These are phyloP conservation scores for peach (Prunus persica) DNA, from an alignment of 306 rosid species.

Conservation along the genomic window DNA sequence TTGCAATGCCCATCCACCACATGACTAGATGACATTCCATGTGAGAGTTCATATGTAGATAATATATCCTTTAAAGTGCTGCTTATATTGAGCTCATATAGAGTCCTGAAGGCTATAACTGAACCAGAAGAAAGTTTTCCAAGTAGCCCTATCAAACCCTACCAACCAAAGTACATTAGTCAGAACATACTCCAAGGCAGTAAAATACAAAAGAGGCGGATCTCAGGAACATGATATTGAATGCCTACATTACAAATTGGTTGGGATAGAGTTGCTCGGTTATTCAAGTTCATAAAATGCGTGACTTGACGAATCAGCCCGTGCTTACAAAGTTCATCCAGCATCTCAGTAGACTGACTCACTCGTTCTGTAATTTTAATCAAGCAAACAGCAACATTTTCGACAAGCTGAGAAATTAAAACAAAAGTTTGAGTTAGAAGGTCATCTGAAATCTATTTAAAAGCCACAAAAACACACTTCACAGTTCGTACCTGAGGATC, in stretches of 20 bases:
- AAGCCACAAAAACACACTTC: slow-evolving; percentile 14
- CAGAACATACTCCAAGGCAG: slow-evolving; percentile 24
- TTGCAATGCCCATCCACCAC: slow-evolving; percentile 67
- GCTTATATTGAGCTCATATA: slow-evolving; percentile 78
- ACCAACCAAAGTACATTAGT: slow-evolving; percentile 34
- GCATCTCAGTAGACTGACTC: slow-evolving; percentile 59
- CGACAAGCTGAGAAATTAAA: slow-evolving; percentile 71
- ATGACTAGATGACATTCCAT: slow-evolving; percentile 67
- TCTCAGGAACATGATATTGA: slow-evolving; percentile 3
- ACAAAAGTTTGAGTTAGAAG: slow-evolving; percentile 3
- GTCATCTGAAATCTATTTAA: slow-evolving; percentile 3
- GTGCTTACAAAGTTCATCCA: slow-evolving; percentile 85
- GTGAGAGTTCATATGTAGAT: slow-evolving; percentile 61
- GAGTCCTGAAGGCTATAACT: slow-evolving; percentile 65
- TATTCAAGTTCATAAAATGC: slow-evolving; percentile 62
- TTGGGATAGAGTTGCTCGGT: slow-evolving; percentile 57
- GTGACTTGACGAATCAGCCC: slow-evolving; percentile 73
- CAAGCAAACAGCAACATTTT: slow-evolving; percentile 78
- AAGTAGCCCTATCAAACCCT: slow-evolving; percentile 89
- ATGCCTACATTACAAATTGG: slow-evolving; percentile 62
- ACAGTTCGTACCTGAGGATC: slow-evolving; percentile 70
- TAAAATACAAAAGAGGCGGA: slow-evolving; percentile 16
- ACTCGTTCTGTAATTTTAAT: slow-evolving; percentile 73
- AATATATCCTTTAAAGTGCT: slow-evolving; percentile 64
- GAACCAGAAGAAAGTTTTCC: slow-evolving; percentile 86